Base-by-base conservation (phyloP, 192 early-diverging fungal species). In the Linnemannia schmuckeri region DNA sequence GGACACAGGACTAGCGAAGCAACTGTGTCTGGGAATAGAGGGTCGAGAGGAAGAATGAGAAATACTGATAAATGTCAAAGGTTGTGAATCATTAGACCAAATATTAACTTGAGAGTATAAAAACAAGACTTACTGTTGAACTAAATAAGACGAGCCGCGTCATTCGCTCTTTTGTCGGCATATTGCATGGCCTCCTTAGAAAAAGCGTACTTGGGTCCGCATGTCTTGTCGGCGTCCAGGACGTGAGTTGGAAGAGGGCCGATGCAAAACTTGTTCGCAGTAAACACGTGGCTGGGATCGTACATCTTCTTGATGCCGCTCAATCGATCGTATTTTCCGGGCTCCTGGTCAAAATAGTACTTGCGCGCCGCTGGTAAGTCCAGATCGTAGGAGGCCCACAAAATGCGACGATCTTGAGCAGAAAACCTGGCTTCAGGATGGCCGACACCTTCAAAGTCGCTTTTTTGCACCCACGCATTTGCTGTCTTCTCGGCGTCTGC, bases 401-500 rank as follows among this genome's bases (percentile, higher is more conserved):
- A 49, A 66, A 82, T 13, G 40, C 74, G 81, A 76, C 74, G 74
- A 22, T 82, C 81, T 46, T 82, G 49, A 55, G 74, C 47, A 63
- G 61, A 70, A 57, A 82, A 82, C 63, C 0, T 40, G n/a, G 63
- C 75, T 0, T 76, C 22, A 30, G 66, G 8, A 41, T 41, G 41
- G 41, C 41, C 41, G 68, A 82, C 81, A 22, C 74, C 74, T 38
- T 76, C 38, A 40, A 44, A 42, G 47, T 75, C 68, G 37, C 27
- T 33, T 57, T 70, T 2, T 27, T 46, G 0, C 40, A 61, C 52
- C 35, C 54, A 71, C 38, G 1, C 49, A 74, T 70, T 18, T 24
- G 69, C 69, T 5, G 6, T 5, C 57, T 30, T 63, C 27, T 33
- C 18, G 7, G 66, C 75, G 44, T 33, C 0, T 9, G 63, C 44